Base-by-base conservation (phyloP, 2,329 filamentous ascomycete genomes). In the Neonectria punicea region DNA sequence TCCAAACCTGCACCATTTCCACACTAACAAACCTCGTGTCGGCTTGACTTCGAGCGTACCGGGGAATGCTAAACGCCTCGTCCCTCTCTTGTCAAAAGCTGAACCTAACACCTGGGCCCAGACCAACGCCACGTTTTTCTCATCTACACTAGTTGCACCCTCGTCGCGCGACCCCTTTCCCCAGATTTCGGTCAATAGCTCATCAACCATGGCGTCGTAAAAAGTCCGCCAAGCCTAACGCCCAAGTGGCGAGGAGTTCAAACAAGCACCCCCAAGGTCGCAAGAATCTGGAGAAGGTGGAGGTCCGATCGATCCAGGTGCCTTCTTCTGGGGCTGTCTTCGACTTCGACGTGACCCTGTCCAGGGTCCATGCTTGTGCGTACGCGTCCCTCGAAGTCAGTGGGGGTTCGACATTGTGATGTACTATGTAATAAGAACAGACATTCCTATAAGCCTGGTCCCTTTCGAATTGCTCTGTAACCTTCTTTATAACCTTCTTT, bases 211-310 rank as follows among this genome's bases (percentile, higher is more conserved):
- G 39, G 30, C 41, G 39, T 39, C 56, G 18, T 54, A 55, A 30
- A 67, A 65, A 66, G 16, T 44, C 69, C 70, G 53, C 67, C 65
- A 66, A 68, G 67, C 57, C 51, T 20, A 55, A 22, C 53, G 49
- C 30, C 34, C 39, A 43, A 50, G 49, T 58, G 41, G 32, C 58
- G 46, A 53, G 57, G 53, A 56, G 44, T 61, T 64, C 57, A 39
- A 65, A 67, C 54, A 67, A 61, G 49, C 61, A 61, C 43, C n/a
- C 11, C 32, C 57, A 58, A 61, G 62, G n/a, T 50, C 55, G 54
- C 32, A 58, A 53, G 5, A 30, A 43, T 61, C 51, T 46, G 20
- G 34, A 53, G 57, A 65, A 47, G 43, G 22, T 36, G 50, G 22
- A 58, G 58, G 20, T 30, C 41, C 30, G 44, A 43, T 53, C 22